phyloP scores from a whole-genome alignment of 495 filamentous ascomycete species.

The Apiosordaria backusii region DNA sequence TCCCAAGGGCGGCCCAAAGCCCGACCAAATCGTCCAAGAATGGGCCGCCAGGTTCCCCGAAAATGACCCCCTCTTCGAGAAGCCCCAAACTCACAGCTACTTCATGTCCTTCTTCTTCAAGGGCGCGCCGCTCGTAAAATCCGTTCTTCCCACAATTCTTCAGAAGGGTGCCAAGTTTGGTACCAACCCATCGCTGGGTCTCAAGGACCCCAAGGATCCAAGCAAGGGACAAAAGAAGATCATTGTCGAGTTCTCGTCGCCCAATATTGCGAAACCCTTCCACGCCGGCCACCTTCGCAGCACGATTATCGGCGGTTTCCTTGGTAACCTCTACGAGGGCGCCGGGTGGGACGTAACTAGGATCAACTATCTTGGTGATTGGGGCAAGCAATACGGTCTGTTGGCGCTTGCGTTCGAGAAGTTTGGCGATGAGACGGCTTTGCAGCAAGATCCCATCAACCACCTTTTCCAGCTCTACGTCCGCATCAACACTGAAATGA shows the following conservation, averaged over 20 bases:
- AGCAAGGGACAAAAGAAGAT: conserved; percentile 68
- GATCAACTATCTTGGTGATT: conserved; percentile 67
- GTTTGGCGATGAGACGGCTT: conserved; percentile 56
- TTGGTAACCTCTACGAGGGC: conserved; percentile 56
- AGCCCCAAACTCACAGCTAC: conserved; percentile 57
- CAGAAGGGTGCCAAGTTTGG: conserved; percentile 61
- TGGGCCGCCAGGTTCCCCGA: conserved; percentile 67
- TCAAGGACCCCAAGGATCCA: conserved; percentile 64
- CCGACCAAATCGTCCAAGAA: conserved; percentile 64
- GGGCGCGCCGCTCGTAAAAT: conserved; percentile 51
- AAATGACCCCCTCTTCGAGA: conserved; percentile 65
- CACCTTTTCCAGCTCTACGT: conserved; percentile 65
- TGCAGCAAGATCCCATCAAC: conserved; percentile 57
- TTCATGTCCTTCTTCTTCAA: conserved; percentile 85
- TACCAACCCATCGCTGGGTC: conserved; percentile 59
- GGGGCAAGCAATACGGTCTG: conserved; percentile 65
- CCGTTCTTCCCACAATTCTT: conserved; percentile 63
- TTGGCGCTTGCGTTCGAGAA: conserved; percentile 56
- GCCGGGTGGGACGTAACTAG: conserved; percentile 60
- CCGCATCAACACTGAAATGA: conserved; percentile 55
- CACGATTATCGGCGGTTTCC: conserved; percentile 64
- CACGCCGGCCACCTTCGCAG: conserved; percentile 64
- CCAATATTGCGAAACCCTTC: conserved; percentile 66
- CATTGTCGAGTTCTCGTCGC: conserved; percentile 57
- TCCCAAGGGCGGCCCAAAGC: conserved; percentile 67